Evolutionary conservation across 1,139 yeast species (phyloP).

Genomic region (Entelexis sorbosivorans): DNA sequence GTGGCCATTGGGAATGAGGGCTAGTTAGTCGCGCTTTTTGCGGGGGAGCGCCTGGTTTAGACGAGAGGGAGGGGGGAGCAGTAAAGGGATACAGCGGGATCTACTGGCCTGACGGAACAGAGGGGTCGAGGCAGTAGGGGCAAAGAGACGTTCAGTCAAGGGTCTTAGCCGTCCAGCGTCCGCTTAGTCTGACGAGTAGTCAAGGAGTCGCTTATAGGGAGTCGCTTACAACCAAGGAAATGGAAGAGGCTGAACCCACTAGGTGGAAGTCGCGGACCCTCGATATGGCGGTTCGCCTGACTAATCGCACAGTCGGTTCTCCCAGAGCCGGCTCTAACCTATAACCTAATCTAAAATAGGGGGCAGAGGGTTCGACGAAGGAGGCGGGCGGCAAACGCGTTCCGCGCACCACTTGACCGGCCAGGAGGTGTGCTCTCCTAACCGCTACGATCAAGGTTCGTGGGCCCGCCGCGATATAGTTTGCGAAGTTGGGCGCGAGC

Average conservation of each 20-base stretch:
- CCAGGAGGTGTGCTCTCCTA: neutral
- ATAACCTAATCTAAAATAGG: neutral
- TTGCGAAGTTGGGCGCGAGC: neutral
- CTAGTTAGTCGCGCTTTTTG: neutral
- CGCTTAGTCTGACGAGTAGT: neutral
- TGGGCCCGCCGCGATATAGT: neutral
- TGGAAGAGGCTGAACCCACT: constrained; percentile 5
- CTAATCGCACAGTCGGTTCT: neutral
- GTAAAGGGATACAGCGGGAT: neutral
- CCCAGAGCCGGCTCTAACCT: constrained; percentile 2
- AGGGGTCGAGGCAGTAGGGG: neutral
- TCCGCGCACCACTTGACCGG: neutral
- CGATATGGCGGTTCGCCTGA: neutral
- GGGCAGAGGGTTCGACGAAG: constrained; percentile 1
- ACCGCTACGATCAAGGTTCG: neutral
- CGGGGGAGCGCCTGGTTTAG: neutral
- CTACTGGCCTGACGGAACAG: neutral
- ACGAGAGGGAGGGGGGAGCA: neutral
- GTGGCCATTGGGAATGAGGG: constrained; percentile 10
- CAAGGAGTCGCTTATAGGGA: neutral
- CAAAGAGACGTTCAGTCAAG: neutral
- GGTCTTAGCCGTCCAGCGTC: neutral
- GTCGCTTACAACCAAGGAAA: constrained; percentile 1
- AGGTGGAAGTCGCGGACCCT: neutral
- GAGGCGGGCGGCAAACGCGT: constrained; percentile 1